Percentiles rank a stretch among this genome's conserved stretches.
phyloP scores from a whole-genome alignment of 768 basidiomycete genomes.

The Leccinellum albellum region DNA sequence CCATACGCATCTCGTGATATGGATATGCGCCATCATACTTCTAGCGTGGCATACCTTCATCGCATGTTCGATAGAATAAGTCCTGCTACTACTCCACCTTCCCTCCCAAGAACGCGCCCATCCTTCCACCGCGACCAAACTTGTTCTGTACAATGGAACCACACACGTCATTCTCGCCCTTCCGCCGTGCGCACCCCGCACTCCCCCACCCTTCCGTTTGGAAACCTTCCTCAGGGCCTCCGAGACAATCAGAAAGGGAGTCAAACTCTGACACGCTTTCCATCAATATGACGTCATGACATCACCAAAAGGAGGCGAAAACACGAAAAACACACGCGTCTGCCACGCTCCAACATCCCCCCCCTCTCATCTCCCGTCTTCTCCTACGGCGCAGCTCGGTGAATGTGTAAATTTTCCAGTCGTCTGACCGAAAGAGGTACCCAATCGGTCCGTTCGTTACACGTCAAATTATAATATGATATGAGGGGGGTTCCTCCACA shows the following conservation, averaged over 20 bases:
- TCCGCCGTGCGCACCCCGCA: conserved; percentile 13
- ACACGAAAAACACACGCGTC: conserved; percentile 25
- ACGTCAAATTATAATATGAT: neutral
- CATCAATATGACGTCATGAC: conserved; percentile 18
- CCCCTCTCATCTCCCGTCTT: neutral
- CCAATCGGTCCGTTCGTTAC: neutral
- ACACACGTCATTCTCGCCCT: conserved; percentile 22
- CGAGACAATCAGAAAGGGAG: conserved; percentile 12
- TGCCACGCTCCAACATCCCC: conserved; percentile 19
- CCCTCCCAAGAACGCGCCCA: neutral
- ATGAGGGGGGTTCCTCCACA: neutral
- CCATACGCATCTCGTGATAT: neutral
- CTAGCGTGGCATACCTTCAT: conserved; percentile 8
- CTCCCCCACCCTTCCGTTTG: conserved; percentile 13
- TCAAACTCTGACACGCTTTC: neutral
- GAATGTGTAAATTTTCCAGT: neutral
- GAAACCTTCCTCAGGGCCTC: conserved; percentile 10
- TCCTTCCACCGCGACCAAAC: conserved; percentile 8
- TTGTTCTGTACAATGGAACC: neutral
- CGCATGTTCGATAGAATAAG: conserved; percentile 14
- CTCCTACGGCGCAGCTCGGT: neutral
- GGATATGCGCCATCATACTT: neutral
- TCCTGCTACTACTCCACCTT: conserved; percentile 1
- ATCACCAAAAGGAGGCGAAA: conserved; percentile 9
- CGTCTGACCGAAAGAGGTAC: conserved; percentile 3